Evolutionary conservation across 2,329 filamentous ascomycete species (phyloP).

Genomic region (Macroventuria anomochaeta): DNA sequence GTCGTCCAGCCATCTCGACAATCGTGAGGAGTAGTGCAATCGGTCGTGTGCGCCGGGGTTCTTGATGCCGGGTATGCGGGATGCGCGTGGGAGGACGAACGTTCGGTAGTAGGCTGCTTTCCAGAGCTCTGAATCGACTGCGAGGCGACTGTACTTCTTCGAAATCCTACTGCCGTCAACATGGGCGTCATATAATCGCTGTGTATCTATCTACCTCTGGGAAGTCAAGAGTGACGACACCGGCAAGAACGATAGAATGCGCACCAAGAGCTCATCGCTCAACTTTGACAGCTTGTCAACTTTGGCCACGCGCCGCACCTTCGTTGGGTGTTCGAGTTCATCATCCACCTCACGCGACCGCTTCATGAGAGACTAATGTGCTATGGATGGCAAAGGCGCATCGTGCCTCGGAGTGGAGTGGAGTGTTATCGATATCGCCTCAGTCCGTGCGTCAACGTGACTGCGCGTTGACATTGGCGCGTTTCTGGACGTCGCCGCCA

Average conservation of each 20-base stretch:
- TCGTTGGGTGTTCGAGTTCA: slow-evolving; percentile 46
- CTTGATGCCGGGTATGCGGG: slow-evolving; percentile 73
- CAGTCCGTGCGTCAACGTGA: slow-evolving; percentile 32
- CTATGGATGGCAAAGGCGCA: slow-evolving; percentile 15
- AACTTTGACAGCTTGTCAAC: slow-evolving; percentile 72
- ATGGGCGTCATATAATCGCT: not conserved
- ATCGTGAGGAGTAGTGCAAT: slow-evolving; percentile 60
- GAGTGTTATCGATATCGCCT: slow-evolving; percentile 27
- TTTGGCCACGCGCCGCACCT: slow-evolving; percentile 52
- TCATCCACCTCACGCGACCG: slow-evolving; percentile 43
- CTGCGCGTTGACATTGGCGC: slow-evolving; percentile 29
- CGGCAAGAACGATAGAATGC: slow-evolving; percentile 79
- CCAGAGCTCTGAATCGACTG: slow-evolving; percentile 88
- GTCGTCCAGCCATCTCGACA: slow-evolving; percentile 68
- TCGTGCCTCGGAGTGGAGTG: slow-evolving; percentile 9
- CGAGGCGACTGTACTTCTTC: slow-evolving; percentile 72
- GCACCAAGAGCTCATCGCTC: slow-evolving; percentile 86
- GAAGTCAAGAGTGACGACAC: slow-evolving; percentile 70
- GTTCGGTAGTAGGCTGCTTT: slow-evolving; percentile 84
- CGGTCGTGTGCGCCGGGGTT: slow-evolving; percentile 48
- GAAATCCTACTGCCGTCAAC: slow-evolving; percentile 65
- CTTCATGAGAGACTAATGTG: slow-evolving; percentile 43
- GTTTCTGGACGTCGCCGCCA: slow-evolving; percentile 15
- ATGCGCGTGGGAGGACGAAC: slow-evolving; percentile 82
- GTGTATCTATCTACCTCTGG: slow-evolving; percentile 58